Conservation (phyloP, 1,284 basidiomycete species). For the Violaceomyces palustris region DNA sequence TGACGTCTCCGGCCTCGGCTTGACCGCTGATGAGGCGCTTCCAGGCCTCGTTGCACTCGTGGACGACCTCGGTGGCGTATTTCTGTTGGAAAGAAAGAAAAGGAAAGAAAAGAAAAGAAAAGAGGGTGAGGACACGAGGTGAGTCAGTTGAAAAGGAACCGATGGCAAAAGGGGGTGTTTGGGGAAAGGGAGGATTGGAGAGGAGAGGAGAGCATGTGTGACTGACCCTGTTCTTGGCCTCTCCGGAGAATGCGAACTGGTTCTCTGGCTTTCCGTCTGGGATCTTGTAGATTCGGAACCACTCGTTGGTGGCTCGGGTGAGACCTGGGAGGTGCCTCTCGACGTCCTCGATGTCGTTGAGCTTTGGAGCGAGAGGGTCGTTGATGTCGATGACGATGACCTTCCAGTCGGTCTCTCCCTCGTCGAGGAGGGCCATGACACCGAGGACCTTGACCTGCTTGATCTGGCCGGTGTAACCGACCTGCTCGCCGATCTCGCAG, state of each 20-base stretch:
- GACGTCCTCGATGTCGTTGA: constrained; percentile 99
- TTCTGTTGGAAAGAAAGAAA: too few species aligned
- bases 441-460: constrained; percentile 99
- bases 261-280: constrained; percentile 98
- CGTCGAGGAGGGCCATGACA: constrained; percentile 81
- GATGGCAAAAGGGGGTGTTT: too few species aligned
- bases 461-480: constrained; percentile 94
- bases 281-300: constrained; percentile 82
- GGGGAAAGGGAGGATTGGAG: too few species aligned
- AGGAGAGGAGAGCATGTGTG: too few species aligned
- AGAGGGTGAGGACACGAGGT: not conserved
- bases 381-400: constrained; percentile 79
- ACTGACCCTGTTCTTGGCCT: constrained; percentile 84
- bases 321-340: constrained; percentile 96
- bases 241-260: constrained; percentile 97
- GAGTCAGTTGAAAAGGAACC: too few species aligned
- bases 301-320: constrained; percentile 75
- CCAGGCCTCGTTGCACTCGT: constrained; percentile 99
- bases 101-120: not conserved
- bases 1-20: constrained; percentile 42
- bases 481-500: constrained; percentile 98
- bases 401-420: constrained; percentile 52
- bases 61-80: constrained; percentile 96
- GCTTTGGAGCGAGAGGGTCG: constrained; percentile 89
- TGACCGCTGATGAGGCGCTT: constrained; percentile 85